Conservation (phyloP, 73 alveolate species). For the Tetrahymena elliotti region DNA sequence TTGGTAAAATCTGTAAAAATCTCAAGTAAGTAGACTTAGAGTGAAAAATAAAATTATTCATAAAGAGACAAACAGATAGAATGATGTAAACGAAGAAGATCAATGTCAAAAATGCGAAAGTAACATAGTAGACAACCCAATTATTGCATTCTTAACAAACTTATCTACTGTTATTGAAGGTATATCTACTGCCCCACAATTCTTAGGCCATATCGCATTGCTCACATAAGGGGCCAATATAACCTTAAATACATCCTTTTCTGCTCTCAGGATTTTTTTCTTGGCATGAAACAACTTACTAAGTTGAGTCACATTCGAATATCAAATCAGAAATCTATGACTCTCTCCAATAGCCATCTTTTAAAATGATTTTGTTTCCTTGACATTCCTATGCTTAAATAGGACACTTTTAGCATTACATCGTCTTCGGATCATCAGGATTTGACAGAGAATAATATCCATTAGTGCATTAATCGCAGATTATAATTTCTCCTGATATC, state of each 20-base stretch:
- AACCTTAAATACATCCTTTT: not conserved
- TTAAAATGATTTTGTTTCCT: not conserved
- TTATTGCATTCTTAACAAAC: not conserved
- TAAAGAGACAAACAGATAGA: not conserved
- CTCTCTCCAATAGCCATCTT: not conserved
- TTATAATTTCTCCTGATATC: not conserved
- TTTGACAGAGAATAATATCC: not conserved
- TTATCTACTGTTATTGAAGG: not conserved
- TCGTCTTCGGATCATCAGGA: not conserved
- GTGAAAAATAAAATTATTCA: not conserved
- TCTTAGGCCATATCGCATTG: not conserved
- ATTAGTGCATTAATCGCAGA: not conserved
- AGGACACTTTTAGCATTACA: not conserved
- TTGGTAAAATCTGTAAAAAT: not conserved
- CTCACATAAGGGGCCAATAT: not conserved
- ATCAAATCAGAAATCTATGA: not conserved
- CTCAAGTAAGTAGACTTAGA: not conserved
- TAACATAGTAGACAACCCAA: not conserved
- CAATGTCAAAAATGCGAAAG: not conserved
- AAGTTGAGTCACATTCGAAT: not conserved
- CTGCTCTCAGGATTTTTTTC: not conserved
- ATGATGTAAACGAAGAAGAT: not conserved
- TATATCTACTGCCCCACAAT: not conserved
- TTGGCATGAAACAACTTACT: not conserved
- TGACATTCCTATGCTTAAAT: not conserved